Conservation (phyloP, 179 eudicot species). For the Heliamphora pulchella region DNA sequence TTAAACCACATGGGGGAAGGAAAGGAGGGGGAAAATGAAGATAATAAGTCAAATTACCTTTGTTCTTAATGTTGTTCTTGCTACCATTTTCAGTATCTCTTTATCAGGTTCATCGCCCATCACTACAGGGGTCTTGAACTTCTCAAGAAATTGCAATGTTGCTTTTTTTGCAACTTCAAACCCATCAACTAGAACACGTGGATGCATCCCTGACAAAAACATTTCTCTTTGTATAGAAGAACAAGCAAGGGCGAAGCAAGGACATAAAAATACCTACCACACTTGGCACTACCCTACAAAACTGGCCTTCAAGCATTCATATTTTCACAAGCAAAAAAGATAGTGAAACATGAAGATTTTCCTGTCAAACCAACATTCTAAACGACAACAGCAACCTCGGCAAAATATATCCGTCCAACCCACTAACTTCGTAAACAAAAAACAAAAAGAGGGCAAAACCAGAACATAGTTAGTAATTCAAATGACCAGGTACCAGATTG, state of each 20-base stretch:
- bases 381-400: neutral
- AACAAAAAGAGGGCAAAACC: neutral
- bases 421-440: neutral
- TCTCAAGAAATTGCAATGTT: constrained; percentile 76
- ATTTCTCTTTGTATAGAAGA: neutral
- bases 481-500: neutral
- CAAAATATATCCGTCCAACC: neutral
- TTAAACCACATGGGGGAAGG: neutral
- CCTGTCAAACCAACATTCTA: neutral
- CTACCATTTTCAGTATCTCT: constrained; percentile 93
- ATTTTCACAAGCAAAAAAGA: neutral
- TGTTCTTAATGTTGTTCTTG: constrained; percentile 88
- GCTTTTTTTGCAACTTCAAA: constrained; percentile 97
- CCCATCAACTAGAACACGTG: constrained; percentile 92
- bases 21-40: neutral
- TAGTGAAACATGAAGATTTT: neutral
- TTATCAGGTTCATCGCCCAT: constrained; percentile 91
- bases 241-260: neutral
- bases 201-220: constrained; percentile 73
- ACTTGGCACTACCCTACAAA: constrained; percentile 4
- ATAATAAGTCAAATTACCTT: constrained; percentile 40
- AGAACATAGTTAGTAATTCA: neutral
- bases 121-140: constrained; percentile 86
- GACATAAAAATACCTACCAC: neutral
- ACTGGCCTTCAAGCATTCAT: neutral